Evolutionary conservation across 371 early-diverging fungal species (phyloP).

Genomic region (Dentiscutata heterogama): DNA sequence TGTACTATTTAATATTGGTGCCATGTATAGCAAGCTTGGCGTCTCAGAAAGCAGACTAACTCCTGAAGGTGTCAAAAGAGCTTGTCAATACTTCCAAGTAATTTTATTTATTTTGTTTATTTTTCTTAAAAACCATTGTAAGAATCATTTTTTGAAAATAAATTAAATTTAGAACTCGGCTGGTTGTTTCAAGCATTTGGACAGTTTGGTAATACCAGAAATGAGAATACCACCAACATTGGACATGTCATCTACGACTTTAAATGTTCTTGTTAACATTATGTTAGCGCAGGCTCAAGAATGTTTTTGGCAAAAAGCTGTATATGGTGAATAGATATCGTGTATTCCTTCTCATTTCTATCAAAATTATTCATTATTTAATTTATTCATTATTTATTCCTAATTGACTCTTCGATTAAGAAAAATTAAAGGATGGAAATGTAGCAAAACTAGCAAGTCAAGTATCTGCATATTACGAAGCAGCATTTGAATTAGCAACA

Average conservation of each 20-base stretch:
- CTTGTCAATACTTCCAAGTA: conserved; percentile 83
- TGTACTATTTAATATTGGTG: conserved; percentile 86
- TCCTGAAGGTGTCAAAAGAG: conserved; percentile 78
- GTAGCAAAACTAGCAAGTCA: conserved; percentile 82
- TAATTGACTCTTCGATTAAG: conserved; percentile 50
- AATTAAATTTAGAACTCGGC: conserved; percentile 71
- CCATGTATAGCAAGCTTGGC: conserved; percentile 83
- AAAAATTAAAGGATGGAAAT: conserved; percentile 78
- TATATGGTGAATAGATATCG: conserved; percentile 53
- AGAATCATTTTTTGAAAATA: background rate
- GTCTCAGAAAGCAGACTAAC: conserved; percentile 68
- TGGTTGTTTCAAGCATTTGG: conserved; percentile 77
- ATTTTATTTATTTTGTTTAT: background rate
- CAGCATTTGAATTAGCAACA: conserved; percentile 71
- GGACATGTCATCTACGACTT: conserved; percentile 70
- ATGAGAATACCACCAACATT: conserved; percentile 63
- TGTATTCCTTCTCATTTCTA: background rate
- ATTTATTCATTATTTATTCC: background rate
- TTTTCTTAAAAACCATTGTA: background rate
- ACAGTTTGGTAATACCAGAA: conserved; percentile 66
- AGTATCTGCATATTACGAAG: conserved; percentile 76
- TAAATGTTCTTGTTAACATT: conserved; percentile 70
- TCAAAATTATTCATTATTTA: background rate
- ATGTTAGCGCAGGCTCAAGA: conserved; percentile 95
- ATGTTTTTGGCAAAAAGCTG: conserved; percentile 85